Evolutionary conservation across 305 asterid genomes (phyloP).

Genomic region (Lippia alba): DNA sequence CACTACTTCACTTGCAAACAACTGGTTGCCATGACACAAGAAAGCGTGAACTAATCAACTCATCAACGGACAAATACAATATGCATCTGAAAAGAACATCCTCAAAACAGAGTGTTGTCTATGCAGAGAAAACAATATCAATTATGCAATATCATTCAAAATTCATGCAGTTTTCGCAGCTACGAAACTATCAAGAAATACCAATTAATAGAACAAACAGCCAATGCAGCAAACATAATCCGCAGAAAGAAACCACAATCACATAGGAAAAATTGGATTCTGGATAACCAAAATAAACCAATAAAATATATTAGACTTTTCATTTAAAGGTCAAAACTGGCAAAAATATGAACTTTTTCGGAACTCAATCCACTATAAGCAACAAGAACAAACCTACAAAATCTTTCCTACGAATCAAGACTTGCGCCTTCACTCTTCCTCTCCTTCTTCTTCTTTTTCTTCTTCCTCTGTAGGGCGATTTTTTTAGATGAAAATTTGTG

Average conservation of each 20-base stretch:
- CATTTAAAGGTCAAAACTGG: neutral
- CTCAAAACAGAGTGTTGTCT: neutral
- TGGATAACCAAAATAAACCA: neutral
- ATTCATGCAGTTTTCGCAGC: too few species aligned
- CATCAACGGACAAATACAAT: neutral
- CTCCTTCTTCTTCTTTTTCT: conserved; percentile 29
- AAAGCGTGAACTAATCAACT: neutral
- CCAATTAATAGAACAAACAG: neutral
- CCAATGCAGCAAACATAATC: neutral
- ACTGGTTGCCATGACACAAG: neutral
- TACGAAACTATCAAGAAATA: neutral
- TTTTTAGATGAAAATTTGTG: too few species aligned
- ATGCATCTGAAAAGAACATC: neutral
- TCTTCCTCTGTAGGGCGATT: too few species aligned
- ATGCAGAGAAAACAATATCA: neutral
- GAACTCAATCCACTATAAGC: neutral
- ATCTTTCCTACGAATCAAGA: neutral
- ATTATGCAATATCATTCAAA: too few species aligned
- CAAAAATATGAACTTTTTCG: neutral
- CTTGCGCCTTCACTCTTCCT: conserved; percentile 27
- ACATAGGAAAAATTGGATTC: neutral
- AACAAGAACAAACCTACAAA: neutral
- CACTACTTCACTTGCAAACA: too few species aligned
- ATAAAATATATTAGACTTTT: neutral
- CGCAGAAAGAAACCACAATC: neutral